Evolutionary conservation across 2,329 filamentous ascomycete genomes (phyloP), one percentile per base, ranked within the genome.

Genomic region (Colletotrichum lini): DNA sequence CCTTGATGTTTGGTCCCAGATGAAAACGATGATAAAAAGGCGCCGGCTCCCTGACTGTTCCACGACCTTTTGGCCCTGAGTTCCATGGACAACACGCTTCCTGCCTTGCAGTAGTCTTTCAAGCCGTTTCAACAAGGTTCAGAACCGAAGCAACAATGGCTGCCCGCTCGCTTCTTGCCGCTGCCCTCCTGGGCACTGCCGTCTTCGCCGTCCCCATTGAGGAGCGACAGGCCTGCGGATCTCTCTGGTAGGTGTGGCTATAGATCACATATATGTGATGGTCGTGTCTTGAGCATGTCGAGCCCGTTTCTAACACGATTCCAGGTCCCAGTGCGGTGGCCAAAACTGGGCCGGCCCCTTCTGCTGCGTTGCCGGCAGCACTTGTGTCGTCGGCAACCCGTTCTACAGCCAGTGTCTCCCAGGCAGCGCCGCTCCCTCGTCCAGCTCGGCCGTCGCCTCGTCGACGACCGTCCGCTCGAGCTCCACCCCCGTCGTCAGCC

Each of bases 241-340:
- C 73, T 30, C 12, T 73, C 30, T 83, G 81, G 81, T 82, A 77
- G 69, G 79, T 68, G 21, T 10, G 18, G 45, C 4, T 18, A 64
- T 38, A 49, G 2, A 35, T 35, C 30, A 35, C 30, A 10, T 9
- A 35, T 10, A 8, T 35, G 30, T 30, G 30, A 9, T 35, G 30
- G 30, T 9, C 30, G 30, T 35, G 30, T 35, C 30, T 8, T 9
- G 26, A 26, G 26, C 26, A 26, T 26, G 26, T 4, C 2, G 30
- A 35, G 9, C 30, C 30, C 30, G 15, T 60, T 73, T 49, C 75
- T 70, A 63, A 50, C 23, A 52, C 15, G 4, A 56, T 3, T 3
- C 1, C 30, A 80, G 78, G 75, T 67, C 73, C 26, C 85, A 86
- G 70, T 87, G 85, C 52, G 85, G 85, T 67, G 85, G 85, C n/a